These are phyloP conservation scores for Syzygium jambos DNA, from an alignment of 345 rosid species.

Conservation along the genomic window DNA sequence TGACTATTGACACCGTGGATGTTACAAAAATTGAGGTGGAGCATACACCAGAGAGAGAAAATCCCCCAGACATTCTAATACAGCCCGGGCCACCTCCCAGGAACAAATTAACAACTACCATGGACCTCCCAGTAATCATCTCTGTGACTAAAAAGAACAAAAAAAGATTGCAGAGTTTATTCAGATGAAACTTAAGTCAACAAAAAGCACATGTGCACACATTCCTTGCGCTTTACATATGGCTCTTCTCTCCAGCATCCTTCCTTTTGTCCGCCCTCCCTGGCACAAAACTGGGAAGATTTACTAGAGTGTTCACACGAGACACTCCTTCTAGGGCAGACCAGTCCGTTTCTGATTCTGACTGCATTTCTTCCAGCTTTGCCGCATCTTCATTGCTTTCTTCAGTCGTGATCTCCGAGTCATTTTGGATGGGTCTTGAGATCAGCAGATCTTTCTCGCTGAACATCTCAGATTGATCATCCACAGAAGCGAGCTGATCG, in stretches of 20 bases:
- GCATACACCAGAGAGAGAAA: conserved; percentile 11
- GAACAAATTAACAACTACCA: conserved; percentile 2
- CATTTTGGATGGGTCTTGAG: conserved; percentile 28
- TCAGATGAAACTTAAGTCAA: background rate
- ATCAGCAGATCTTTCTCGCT: background rate
- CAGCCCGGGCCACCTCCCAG: conserved; percentile 51
- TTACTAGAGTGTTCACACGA: conserved; percentile 73
- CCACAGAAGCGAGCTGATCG: conserved; percentile 15
- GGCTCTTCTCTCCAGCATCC: conserved; percentile 15
- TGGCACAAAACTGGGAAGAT: conserved; percentile 72
- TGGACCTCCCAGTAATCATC: background rate
- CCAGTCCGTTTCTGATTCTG: conserved; percentile 52
- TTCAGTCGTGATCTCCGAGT: conserved; percentile 14
- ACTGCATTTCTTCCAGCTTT: conserved; percentile 29
- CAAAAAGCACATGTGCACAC: background rate
- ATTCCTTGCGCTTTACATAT: background rate
- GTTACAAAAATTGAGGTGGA: background rate
- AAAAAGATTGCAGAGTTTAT: background rate
- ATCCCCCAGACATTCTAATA: conserved; percentile 58
- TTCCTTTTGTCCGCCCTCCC: conserved; percentile 31
- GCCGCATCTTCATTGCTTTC: conserved; percentile 6
- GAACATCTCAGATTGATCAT: conserved; percentile 8
- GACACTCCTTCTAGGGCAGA: conserved; percentile 97
- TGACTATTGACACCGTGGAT: background rate
- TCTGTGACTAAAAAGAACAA: background rate